phyloP scores from a whole-genome alignment of 2,329 filamentous ascomycete genomes.

The Nemania abortiva region DNA sequence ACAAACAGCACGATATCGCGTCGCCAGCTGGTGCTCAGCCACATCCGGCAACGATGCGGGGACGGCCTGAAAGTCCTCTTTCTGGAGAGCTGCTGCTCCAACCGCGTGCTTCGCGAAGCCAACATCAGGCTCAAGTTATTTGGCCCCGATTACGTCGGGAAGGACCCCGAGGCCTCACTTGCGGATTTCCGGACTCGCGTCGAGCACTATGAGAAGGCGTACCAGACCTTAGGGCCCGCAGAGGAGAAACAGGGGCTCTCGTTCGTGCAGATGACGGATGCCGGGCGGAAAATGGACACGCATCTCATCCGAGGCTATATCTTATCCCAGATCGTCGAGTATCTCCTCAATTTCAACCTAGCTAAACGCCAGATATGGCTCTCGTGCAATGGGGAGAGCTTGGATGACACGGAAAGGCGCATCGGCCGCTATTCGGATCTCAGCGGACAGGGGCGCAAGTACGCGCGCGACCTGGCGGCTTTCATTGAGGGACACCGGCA shows the following conservation, averaged over 20 bases:
- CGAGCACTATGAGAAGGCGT: constrained; percentile 33
- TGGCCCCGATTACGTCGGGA: constrained; percentile 32
- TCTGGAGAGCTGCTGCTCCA: constrained; percentile 32
- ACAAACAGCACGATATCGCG: constrained; percentile 35
- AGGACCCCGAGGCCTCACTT: constrained; percentile 32
- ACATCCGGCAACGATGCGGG: constrained; percentile 21
- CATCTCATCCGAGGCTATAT: constrained; percentile 36
- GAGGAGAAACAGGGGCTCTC: constrained; percentile 34
- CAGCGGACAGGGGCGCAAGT: constrained; percentile 27
- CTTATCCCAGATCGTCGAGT: constrained; percentile 37
- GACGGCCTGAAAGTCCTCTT: constrained; percentile 26
- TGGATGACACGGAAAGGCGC: constrained; percentile 28
- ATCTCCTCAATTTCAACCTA: constrained; percentile 38
- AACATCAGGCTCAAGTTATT: constrained; percentile 35
- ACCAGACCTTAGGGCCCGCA: constrained; percentile 30
- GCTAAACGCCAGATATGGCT: constrained; percentile 35
- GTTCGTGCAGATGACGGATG: constrained; percentile 36
- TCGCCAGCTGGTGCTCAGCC: constrained; percentile 28
- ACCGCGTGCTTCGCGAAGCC: constrained; percentile 30
- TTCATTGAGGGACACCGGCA: constrained; percentile 32
- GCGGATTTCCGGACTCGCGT: constrained; percentile 33
- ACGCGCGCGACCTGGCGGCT: constrained; percentile 22
- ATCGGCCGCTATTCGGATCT: constrained; percentile 32
- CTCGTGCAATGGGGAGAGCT: constrained; percentile 33
- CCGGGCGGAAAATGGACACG: constrained; percentile 33